These are phyloP conservation scores for Aspergillus persii DNA, from an alignment of 2,329 filamentous ascomycete species.

Conservation along the genomic window DNA sequence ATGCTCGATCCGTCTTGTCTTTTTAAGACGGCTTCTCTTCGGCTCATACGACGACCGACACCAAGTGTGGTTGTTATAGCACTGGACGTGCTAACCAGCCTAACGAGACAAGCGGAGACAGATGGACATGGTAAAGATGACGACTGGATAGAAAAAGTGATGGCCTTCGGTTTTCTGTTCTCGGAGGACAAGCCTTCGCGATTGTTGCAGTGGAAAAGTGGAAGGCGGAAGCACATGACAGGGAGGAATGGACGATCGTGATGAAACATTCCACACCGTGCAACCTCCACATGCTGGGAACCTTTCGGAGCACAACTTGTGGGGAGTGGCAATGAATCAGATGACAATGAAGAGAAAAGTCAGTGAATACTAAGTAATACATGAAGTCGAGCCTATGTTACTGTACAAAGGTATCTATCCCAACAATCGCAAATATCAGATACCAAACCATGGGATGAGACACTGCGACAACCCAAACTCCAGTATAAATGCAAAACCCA, in stretches of 20 bases:
- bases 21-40: not conserved
- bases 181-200: too few relatives aligned
- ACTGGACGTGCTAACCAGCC: not conserved
- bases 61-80: not conserved
- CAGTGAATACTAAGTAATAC: conserved; percentile 16
- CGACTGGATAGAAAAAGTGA: too few relatives aligned
- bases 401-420: conserved; percentile 38
- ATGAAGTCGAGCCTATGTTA: conserved; percentile 32
- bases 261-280: not conserved
- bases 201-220: not conserved
- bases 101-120: not conserved
- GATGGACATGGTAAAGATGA: not conserved
- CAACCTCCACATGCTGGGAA: not conserved
- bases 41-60: not conserved
- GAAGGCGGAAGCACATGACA: not conserved
- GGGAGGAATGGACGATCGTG: not conserved
- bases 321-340: not conserved
- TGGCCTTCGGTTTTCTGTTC: too few relatives aligned
- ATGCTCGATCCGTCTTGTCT: not conserved
- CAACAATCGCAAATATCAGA: conserved; percentile 31
- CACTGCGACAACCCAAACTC: conserved; percentile 39
- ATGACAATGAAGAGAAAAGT: conserved; percentile 8
- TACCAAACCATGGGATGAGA: conserved; percentile 28
- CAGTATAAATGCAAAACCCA: conserved; percentile 35
- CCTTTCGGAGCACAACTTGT: not conserved